phyloP scores from a whole-genome alignment of 129 eudicot genomes.

The Pseudognaphalium luteoalbum region DNA sequence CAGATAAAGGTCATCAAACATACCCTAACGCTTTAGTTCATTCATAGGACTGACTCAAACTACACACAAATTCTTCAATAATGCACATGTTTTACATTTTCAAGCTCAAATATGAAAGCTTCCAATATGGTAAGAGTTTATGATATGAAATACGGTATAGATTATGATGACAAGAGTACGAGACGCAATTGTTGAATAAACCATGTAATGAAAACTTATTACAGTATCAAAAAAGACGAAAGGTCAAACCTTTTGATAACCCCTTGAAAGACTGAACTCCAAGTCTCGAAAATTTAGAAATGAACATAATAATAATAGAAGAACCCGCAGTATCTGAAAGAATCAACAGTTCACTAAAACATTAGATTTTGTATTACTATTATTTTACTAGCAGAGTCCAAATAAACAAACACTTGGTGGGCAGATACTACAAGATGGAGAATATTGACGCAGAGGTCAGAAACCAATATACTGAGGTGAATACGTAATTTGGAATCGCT shows the following conservation, averaged over 20 bases:
- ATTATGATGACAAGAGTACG: background rate
- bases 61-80: background rate
- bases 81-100: background rate
- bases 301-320: background rate
- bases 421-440: background rate
- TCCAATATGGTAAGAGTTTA: too few species aligned
- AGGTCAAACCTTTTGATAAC: background rate
- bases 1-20: background rate
- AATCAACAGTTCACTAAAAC: background rate
- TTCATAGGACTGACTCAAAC: background rate
- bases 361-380: background rate
- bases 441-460: background rate
- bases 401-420: slow-evolving; percentile 6
- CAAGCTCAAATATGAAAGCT: background rate
- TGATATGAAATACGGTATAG: background rate
- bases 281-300: background rate
- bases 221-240: background rate
- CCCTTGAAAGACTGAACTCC: background rate
- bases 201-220: background rate
- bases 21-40: background rate
- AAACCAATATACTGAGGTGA: background rate
- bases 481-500: background rate
- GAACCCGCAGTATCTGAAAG: slow-evolving; percentile 5
- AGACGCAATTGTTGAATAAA: background rate
- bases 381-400: background rate